A percentile compares a stretch with the other conserved stretches of the same genome.
Evolutionary conservation across 148 eudicot species (phyloP).

Genomic region (Persicaria maculosa): DNA sequence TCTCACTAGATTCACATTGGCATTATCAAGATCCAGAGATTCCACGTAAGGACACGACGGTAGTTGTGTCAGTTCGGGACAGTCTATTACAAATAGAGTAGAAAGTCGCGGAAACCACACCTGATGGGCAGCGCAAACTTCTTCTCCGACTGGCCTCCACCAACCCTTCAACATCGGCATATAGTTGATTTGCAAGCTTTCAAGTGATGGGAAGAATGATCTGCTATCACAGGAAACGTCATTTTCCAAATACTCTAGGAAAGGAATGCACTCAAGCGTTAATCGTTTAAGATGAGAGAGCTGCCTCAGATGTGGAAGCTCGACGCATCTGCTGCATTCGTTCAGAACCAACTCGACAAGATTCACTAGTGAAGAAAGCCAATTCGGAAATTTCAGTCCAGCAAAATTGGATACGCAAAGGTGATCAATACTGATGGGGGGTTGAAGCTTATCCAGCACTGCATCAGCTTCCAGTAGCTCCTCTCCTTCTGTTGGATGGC

Average conservation of each 20-base stretch:
- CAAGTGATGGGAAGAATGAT: constrained; percentile 31
- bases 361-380: neutral
- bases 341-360: neutral
- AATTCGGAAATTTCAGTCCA: neutral
- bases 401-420: neutral
- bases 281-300: neutral
- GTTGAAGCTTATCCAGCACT: neutral
- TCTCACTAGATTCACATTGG: neutral
- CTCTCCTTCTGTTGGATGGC: neutral
- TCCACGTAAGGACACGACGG: neutral
- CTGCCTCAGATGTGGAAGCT: neutral
- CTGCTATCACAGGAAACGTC: neutral
- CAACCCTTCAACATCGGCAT: constrained; percentile 22
- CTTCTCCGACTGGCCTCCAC: constrained; percentile 13
- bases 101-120: neutral
- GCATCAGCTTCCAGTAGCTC: neutral
- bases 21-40: neutral
- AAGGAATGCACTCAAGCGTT: neutral
- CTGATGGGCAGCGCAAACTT: neutral
- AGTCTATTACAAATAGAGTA: neutral
- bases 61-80: neutral
- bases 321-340: neutral
- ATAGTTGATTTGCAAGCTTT: neutral
- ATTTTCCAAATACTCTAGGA: neutral
- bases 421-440: neutral